A percentile compares a stretch with the other conserved stretches of the same genome.
Conservation (phyloP, 2,329 filamentous ascomycete species). For the Orbilia quercus region DNA sequence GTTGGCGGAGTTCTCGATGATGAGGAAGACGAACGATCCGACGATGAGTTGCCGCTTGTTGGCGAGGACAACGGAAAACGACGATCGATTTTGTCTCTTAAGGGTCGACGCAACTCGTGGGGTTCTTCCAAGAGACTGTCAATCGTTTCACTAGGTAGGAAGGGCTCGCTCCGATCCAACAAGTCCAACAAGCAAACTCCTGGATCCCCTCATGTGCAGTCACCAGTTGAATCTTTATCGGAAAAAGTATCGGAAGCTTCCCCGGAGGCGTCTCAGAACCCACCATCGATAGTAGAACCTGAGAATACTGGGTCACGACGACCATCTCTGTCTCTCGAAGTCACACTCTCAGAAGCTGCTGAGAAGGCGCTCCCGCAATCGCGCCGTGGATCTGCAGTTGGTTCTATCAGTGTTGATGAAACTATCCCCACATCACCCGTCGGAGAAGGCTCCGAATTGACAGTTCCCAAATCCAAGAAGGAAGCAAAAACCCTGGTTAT, state of each 20-base stretch:
- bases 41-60: conserved; percentile 58
- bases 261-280: neutral
- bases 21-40: conserved; percentile 67
- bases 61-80: conserved; percentile 39
- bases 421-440: conserved; percentile 1
- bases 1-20: conserved; percentile 71
- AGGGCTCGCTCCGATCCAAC: conserved; percentile 44
- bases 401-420: conserved; percentile 27
- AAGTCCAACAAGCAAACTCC: conserved; percentile 29
- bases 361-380: conserved; percentile 14
- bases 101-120: conserved; percentile 45
- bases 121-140: conserved; percentile 38
- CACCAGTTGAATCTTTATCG: conserved; percentile 12
- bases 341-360: neutral
- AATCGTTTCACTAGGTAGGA: conserved; percentile 39
- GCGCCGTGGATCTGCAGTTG: conserved; percentile 20
- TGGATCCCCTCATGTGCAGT: conserved; percentile 17
- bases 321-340: conserved; percentile 14
- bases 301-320: conserved; percentile 12
- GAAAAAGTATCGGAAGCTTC: conserved; percentile 7
- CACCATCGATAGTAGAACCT: conserved; percentile 13
- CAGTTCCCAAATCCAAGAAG: conserved; percentile 31
- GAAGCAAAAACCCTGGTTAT: conserved; percentile 36
- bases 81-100: conserved; percentile 29
- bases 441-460: conserved; percentile 4